A percentile compares a stretch with the other conserved stretches of the same genome.
These are phyloP conservation scores for Posidonia oceanica DNA, from an alignment of 116 monocot genomes.

Conservation along the genomic window DNA sequence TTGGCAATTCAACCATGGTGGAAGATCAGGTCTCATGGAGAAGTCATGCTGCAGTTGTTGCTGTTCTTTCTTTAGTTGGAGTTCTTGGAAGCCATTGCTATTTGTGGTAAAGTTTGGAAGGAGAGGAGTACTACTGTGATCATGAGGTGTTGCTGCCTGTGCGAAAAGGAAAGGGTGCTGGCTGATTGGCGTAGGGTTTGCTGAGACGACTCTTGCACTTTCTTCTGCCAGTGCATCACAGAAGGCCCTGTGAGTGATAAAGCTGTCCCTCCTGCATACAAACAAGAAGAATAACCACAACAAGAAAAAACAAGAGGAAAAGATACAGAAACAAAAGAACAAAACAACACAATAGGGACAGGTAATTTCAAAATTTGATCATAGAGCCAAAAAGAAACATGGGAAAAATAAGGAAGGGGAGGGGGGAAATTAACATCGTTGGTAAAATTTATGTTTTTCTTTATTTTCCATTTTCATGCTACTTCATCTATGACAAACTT, in stretches of 20 bases:
- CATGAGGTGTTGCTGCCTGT: neutral
- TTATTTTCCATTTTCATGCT: no score
- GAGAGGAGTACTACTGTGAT: neutral
- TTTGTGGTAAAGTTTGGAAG: neutral
- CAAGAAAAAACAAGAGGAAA: neutral
- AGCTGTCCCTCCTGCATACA: slow-evolving; percentile 9
- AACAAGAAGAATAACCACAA: neutral
- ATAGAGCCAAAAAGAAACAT: no score
- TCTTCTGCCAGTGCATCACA: slow-evolving; percentile 15
- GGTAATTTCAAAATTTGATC: no score
- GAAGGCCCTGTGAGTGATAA: slow-evolving; percentile 10
- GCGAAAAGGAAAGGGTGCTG: slow-evolving; percentile 2
- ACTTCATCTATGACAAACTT: neutral
- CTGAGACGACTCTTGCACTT: slow-evolving; percentile 10
- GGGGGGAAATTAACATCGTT: no score
- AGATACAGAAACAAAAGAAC: neutral
- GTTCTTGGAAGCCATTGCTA: slow-evolving; percentile 1
- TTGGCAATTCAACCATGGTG: slow-evolving; percentile 3
- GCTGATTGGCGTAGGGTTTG: slow-evolving; percentile 4
- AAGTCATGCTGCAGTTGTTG: neutral
- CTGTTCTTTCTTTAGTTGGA: slow-evolving; percentile 1
- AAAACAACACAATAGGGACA: neutral
- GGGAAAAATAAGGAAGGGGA: no score
- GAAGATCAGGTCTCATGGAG: neutral
- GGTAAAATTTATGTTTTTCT: no score